Evolutionary conservation across 148 eudicot genomes (phyloP).

Genomic region (Suaeda aralocaspica): DNA sequence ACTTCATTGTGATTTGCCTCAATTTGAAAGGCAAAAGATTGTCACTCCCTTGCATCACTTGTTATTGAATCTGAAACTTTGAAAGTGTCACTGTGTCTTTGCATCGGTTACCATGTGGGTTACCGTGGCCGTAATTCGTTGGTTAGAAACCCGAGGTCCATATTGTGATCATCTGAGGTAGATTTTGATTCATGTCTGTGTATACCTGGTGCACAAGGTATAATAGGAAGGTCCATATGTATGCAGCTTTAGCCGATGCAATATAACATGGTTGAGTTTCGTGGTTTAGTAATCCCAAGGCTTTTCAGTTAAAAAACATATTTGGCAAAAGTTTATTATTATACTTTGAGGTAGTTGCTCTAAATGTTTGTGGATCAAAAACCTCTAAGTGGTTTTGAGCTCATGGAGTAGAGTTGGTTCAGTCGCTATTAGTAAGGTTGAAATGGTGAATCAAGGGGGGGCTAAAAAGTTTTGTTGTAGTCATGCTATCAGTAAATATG

Average conservation of each 20-base stretch:
- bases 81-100: not conserved
- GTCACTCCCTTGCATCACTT: not conserved
- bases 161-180: not conserved
- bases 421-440: too few species aligned
- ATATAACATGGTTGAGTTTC: too few species aligned
- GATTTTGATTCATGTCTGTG: not conserved
- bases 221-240: too few species aligned
- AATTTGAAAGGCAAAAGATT: not conserved
- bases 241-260: too few species aligned
- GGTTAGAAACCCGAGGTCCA: not conserved
- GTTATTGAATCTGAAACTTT: not conserved
- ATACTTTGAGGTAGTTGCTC: not conserved
- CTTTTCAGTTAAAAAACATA: not conserved
- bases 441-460: too few species aligned
- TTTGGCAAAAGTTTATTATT: not conserved
- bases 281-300: too few species aligned
- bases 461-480: too few species aligned
- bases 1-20: not conserved
- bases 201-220: too few species aligned
- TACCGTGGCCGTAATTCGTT: too few species aligned
- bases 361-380: not conserved
- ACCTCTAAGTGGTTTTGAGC: too few species aligned
- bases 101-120: not conserved
- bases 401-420: too few species aligned
- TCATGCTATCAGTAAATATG: too few species aligned